These are phyloP conservation scores for Pseudogymnoascus sp. DNA, from an alignment of 2,329 filamentous ascomycete species.

Conservation along the genomic window DNA sequence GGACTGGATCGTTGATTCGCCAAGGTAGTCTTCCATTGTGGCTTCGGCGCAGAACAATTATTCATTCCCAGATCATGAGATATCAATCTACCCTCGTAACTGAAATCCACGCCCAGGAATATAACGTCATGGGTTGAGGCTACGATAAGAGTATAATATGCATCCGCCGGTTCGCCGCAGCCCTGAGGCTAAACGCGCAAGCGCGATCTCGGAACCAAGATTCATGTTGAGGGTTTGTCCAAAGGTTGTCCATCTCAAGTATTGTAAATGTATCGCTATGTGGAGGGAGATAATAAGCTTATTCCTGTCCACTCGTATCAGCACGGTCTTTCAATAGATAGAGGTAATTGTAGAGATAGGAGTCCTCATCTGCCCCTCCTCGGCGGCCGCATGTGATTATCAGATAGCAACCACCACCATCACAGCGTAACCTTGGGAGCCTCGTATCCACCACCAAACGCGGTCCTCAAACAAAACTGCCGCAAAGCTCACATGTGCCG, in stretches of 20 bases:
- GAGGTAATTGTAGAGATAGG: background rate
- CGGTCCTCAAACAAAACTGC: background rate
- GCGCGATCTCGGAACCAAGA: background rate
- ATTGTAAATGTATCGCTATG: background rate
- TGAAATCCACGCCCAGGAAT: background rate
- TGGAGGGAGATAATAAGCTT: background rate
- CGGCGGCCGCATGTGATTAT: background rate
- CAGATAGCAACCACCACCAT: background rate
- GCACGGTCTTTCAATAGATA: background rate
- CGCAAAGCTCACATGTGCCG: background rate
- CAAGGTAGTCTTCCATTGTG: background rate
- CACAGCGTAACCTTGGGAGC: background rate
- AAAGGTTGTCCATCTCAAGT: background rate
- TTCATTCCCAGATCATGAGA: background rate
- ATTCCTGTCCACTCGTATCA: background rate
- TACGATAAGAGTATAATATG: background rate
- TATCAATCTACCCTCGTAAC: background rate
- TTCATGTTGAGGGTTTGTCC: background rate
- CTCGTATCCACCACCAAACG: background rate
- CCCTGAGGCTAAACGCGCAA: background rate
- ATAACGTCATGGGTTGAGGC: background rate
- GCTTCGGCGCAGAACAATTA: background rate
- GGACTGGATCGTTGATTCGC: background rate
- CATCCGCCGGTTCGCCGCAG: background rate
- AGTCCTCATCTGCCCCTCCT: background rate